Percentiles rank a stretch among this genome's conserved stretches.
Evolutionary conservation across 176 grass and related monocot genomes (phyloP).

Genomic region (Microstegium vimineum): DNA sequence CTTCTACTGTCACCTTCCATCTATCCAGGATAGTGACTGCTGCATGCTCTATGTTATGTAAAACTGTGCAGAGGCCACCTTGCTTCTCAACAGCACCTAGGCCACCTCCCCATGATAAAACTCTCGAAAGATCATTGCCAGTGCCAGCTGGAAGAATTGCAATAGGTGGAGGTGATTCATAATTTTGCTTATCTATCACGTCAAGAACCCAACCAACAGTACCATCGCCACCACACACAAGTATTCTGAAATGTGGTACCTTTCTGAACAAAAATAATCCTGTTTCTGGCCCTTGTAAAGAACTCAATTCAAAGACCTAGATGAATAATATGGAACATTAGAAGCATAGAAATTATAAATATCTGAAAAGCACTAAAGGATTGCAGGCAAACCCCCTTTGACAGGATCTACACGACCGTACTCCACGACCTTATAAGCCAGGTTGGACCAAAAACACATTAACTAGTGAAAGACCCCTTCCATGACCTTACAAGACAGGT

Average conservation of each 20-base stretch:
- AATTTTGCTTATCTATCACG: conserved; percentile 64
- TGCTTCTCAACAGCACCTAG: conserved; percentile 60
- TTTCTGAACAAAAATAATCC: conserved; percentile 58
- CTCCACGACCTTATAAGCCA: background rate
- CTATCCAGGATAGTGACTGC: conserved; percentile 72
- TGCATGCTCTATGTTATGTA: conserved; percentile 61
- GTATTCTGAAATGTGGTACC: conserved; percentile 74
- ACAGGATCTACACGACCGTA: background rate
- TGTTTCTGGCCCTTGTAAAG: conserved; percentile 57
- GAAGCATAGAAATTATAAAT: background rate
- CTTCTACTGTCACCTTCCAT: conserved; percentile 61
- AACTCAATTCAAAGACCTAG: conserved; percentile 72
- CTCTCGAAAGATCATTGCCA: conserved; percentile 76
- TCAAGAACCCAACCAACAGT: conserved; percentile 77
- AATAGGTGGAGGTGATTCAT: conserved; percentile 72
- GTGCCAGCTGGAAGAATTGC: conserved; percentile 84
- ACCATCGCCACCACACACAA: conserved; percentile 77
- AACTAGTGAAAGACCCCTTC: background rate
- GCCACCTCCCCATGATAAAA: conserved; percentile 69
- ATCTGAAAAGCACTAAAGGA: background rate
- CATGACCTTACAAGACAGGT: background rate
- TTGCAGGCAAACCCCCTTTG: background rate
- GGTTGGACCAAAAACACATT: background rate
- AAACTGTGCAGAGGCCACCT: conserved; percentile 51
- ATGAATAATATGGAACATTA: conserved; percentile 4